Percentiles rank a stretch among this genome's conserved stretches.
These are phyloP conservation scores for Lolium multiflorum DNA, from an alignment of 176 grass and related monocot genomes.

Conservation along the genomic window DNA sequence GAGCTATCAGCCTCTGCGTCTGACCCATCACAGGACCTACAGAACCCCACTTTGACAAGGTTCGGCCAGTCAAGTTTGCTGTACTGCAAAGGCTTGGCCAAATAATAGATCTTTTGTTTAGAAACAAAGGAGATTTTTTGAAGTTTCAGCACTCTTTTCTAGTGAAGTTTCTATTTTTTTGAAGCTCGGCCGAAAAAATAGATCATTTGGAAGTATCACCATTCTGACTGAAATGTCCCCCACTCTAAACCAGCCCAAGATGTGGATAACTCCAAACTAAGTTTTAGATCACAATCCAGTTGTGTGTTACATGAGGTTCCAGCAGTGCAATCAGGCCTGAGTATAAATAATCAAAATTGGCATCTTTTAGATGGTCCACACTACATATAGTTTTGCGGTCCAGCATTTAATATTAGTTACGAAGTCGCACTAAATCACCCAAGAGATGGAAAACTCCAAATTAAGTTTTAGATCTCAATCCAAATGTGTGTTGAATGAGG, in stretches of 20 bases:
- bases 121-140: not conserved
- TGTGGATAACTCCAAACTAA: constrained; percentile 1
- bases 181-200: not conserved
- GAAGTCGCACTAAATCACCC: not conserved
- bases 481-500: not conserved
- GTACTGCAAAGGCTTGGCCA: not conserved
- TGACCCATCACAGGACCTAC: not conserved
- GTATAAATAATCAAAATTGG: constrained; percentile 12
- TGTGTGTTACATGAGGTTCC: not conserved
- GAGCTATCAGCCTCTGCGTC: not conserved
- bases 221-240: not conserved
- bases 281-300: constrained; percentile 2
- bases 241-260: not conserved
- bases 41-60: not conserved
- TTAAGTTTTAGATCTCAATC: not conserved
- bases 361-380: constrained; percentile 37
- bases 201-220: not conserved
- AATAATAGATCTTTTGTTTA: not conserved
- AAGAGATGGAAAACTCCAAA: not conserved
- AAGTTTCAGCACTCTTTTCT: not conserved
- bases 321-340: not conserved
- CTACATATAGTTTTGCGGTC: constrained; percentile 10
- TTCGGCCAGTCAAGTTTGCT: not conserved
- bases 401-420: not conserved
- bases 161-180: not conserved